These are phyloP conservation scores for Fusarium tricinctum DNA, from an alignment of 2,329 filamentous ascomycete species.

Conservation along the genomic window DNA sequence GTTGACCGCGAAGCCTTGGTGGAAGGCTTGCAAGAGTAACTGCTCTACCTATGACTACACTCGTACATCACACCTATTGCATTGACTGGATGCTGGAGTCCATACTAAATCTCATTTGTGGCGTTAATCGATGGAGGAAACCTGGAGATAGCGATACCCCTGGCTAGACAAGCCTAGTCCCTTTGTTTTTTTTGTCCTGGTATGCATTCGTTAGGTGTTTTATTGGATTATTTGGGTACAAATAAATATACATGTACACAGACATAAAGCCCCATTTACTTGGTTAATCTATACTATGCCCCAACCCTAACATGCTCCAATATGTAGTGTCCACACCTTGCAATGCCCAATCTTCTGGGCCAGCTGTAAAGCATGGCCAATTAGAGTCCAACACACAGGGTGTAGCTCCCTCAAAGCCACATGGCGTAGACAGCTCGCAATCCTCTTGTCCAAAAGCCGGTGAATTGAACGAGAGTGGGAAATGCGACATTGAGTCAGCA, in stretches of 20 bases:
- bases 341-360: slow-evolving; percentile 57
- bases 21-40: slow-evolving; percentile 65
- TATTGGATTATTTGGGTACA: slow-evolving; percentile 36
- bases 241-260: slow-evolving; percentile 32
- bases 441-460: slow-evolving; percentile 18
- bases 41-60: slow-evolving; percentile 6
- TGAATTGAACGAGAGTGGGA: slow-evolving; percentile 27
- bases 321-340: slow-evolving; percentile 58
- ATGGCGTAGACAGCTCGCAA: slow-evolving; percentile 19
- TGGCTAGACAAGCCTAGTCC: slow-evolving; percentile 44
- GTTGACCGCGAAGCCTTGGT: slow-evolving; percentile 72
- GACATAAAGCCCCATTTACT: slow-evolving; percentile 11
- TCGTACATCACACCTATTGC: slow-evolving; percentile 25
- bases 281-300: slow-evolving; percentile 23
- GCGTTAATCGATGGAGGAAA: slow-evolving; percentile 43
- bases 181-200: slow-evolving; percentile 30
- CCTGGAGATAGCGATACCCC: slow-evolving; percentile 49
- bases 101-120: slow-evolving; percentile 40
- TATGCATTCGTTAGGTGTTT: slow-evolving; percentile 38
- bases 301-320: slow-evolving; percentile 53
- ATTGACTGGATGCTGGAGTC: slow-evolving; percentile 42
- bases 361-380: slow-evolving; percentile 50
- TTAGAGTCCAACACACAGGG: slow-evolving; percentile 32
- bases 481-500: slow-evolving; percentile 18
- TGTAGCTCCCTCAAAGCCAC: slow-evolving; percentile 11